phyloP scores from a whole-genome alignment of 306 rosid genomes.

The Vachellia collinsii region DNA sequence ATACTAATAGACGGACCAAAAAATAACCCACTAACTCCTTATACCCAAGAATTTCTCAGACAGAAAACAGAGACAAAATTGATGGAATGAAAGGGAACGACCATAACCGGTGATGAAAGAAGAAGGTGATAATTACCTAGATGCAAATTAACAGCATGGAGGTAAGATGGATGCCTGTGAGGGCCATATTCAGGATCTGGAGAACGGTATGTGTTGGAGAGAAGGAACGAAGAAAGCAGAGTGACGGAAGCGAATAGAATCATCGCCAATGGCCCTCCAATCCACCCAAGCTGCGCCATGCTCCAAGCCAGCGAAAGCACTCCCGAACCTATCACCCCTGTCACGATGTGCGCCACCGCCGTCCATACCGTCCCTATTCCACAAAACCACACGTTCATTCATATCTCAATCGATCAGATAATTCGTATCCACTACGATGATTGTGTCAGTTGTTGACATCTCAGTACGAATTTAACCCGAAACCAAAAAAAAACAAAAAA shows the following conservation, averaged over 20 bases:
- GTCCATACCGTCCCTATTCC: conserved; percentile 61
- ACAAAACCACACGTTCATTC: not conserved
- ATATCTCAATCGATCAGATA: not conserved
- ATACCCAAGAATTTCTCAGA: not conserved
- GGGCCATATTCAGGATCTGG: conserved; percentile 66
- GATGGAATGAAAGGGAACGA: not conserved
- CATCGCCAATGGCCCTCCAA: conserved; percentile 55
- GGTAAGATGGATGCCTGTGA: conserved; percentile 45
- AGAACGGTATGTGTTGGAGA: conserved; percentile 48
- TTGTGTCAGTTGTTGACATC: not conserved
- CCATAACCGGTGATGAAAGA: not conserved
- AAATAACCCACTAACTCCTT: not conserved
- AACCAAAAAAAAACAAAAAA: too few species aligned
- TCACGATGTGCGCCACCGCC: conserved; percentile 61
- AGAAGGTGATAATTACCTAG: conserved; percentile 36
- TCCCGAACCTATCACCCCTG: conserved; percentile 70
- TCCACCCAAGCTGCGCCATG: conserved; percentile 66
- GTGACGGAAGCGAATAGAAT: conserved; percentile 50
- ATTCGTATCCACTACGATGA: not conserved
- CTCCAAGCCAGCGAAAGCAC: conserved; percentile 62
- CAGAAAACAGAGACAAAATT: not conserved
- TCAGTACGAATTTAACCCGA: not conserved
- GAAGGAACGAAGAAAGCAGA: conserved; percentile 51
- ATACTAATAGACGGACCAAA: not conserved
- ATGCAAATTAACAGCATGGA: conserved; percentile 48